Base-by-base conservation (phyloP, 2,329 filamentous ascomycete genomes). In the Paraphaeosphaeria minitans region DNA sequence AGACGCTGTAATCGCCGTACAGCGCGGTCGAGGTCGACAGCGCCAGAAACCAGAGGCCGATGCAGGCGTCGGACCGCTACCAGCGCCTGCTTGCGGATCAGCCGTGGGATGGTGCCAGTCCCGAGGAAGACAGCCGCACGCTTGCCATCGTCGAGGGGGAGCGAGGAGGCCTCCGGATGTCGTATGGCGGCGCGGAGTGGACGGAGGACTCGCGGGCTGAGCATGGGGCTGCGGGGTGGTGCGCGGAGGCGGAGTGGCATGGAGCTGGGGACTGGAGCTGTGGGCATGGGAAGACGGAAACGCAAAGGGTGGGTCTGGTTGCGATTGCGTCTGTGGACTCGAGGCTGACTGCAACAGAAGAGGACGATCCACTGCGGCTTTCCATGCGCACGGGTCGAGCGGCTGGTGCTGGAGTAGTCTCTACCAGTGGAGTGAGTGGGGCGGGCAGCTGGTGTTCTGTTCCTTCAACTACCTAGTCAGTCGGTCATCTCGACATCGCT, bases 1-100 rank as follows among this genome's bases (percentile, higher is more conserved):
- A 59, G n/a, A 55, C 39, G 31, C 35, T 59, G n/a, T 55, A 55
- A 14, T 22, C 37, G 12, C 51, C 52, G 12, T 47, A 53, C 27
- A 37, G 52, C 16, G 33, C 22, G 3, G 52, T 43, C 16, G 56
- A 58, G 39, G 31, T 58, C 21, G n/a, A 43, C 41, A 22, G 22
- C 41, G 7, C 22, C 10, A 45, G 35, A 6, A 27, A 48, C 19
- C 27, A 46, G 24, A 55, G 52, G 33, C 47, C 46, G 6, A 35
- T 50, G 27, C 39, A 29, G 21, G 52, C 43, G 41, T 59, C 31
- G 21, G 55, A 55, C n/a, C 55, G 57, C 52, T 59, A 59, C 35
- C 39, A 59, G 22, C 53, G 37, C n/a, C 29, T 55, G 16, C 31
- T 31, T n/a, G 19, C 21, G 7, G 10, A 55, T n/a, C 16, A 37